These are phyloP conservation scores for Yamadazyma triangularis DNA, from an alignment of 1,139 yeast species.

Conservation along the genomic window DNA sequence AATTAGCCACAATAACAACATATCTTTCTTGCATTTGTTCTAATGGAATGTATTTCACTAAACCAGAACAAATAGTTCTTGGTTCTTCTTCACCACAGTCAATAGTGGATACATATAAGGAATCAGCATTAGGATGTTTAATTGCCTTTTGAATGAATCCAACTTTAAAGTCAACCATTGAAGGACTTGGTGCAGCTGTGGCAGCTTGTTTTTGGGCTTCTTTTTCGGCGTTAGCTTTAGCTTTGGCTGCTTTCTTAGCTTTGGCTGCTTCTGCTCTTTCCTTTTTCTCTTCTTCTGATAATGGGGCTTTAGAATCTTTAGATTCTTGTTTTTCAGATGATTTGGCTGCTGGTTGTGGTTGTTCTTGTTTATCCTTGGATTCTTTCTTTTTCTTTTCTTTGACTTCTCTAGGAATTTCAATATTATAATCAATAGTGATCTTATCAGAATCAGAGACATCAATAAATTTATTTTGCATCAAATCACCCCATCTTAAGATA, in stretches of 20 bases:
- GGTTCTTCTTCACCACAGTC: conserved; percentile 96
- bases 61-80: conserved; percentile 95
- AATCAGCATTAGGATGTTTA: conserved; percentile 97
- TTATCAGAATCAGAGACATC: conserved; percentile 47
- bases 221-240: conserved; percentile 61
- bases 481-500: conserved; percentile 85
- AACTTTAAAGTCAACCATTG: conserved; percentile 87
- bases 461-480: conserved; percentile 53
- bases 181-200: conserved; percentile 65
- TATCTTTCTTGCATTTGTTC: conserved; percentile 44
- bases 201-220: conserved; percentile 54
- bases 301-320: conserved; percentile 13
- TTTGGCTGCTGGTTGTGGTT: conserved; percentile 11
- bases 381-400: conserved; percentile 46
- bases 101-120: conserved; percentile 92
- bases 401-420: conserved; percentile 57
- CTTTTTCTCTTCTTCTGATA: conserved; percentile 58
- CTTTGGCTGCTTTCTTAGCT: conserved; percentile 72
- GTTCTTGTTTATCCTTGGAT: conserved; percentile 14
- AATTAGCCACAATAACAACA: conserved; percentile 54
- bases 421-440: conserved; percentile 53
- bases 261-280: conserved; percentile 58
- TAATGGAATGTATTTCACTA: conserved; percentile 47
- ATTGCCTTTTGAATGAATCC: conserved; percentile 96
- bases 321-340: conserved; percentile 23